These are phyloP conservation scores for Phialophora macrospora DNA, from an alignment of 2,329 filamentous ascomycete genomes.

Conservation along the genomic window DNA sequence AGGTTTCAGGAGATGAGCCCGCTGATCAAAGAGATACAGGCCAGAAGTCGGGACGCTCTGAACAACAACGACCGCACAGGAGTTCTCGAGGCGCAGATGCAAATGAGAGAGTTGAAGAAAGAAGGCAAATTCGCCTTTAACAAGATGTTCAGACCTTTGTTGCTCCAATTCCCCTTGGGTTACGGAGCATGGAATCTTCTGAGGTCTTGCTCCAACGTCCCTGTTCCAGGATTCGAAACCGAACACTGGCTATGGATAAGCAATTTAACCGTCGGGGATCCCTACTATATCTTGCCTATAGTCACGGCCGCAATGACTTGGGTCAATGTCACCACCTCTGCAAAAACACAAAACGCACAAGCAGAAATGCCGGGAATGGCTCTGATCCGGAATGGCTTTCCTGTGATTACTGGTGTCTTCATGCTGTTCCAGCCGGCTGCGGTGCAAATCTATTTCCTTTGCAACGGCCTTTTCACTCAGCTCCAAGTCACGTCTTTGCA, in stretches of 20 bases:
- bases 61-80: conserved; percentile 54
- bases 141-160: conserved; percentile 60
- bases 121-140: conserved; percentile 60
- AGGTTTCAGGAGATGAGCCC: conserved; percentile 67
- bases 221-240: conserved; percentile 76
- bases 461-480: conserved; percentile 29
- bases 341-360: conserved; percentile 12
- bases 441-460: conserved; percentile 29
- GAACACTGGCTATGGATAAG: conserved; percentile 78
- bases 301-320: conserved; percentile 63
- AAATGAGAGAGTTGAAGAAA: conserved; percentile 59
- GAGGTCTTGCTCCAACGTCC: conserved; percentile 73
- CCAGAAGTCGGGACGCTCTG: conserved; percentile 57
- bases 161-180: conserved; percentile 70
- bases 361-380: conserved; percentile 42
- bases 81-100: conserved; percentile 53
- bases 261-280: conserved; percentile 77
- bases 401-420: conserved; percentile 54
- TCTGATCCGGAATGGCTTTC: conserved; percentile 52
- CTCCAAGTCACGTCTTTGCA: conserved; percentile 18
- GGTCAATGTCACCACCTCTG: conserved; percentile 61
- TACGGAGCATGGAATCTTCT: conserved; percentile 81
- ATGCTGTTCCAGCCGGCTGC: conserved; percentile 28
- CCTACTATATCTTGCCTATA: conserved; percentile 74
- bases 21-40: conserved; percentile 60